A percentile compares a stretch with the other conserved stretches of the same genome.
phyloP scores from a whole-genome alignment of 1,139 yeast genomes.

The Geotrichum candidum region DNA sequence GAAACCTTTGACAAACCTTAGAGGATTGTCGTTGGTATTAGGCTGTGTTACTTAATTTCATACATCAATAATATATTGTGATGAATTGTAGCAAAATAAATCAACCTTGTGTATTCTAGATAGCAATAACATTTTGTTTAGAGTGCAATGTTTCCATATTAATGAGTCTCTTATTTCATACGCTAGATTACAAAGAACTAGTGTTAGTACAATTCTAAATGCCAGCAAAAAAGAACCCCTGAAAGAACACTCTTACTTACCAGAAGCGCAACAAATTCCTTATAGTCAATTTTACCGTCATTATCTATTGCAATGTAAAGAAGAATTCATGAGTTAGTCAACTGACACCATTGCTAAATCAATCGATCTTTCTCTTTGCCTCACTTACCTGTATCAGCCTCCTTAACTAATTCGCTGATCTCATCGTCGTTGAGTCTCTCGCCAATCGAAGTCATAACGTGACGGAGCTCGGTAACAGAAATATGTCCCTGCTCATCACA shows the following conservation, averaged over 20 bases:
- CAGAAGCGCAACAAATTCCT: constrained; percentile 68
- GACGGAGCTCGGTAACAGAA: constrained; percentile 91
- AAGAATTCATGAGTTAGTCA: not conserved
- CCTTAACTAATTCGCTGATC: constrained; percentile 92
- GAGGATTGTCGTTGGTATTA: no score
- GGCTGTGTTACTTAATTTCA: not conserved
- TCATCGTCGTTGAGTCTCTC: constrained; percentile 93
- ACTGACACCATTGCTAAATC: not conserved
- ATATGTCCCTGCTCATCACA: constrained; percentile 95
- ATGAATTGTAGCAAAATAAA: not conserved
- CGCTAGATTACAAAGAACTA: not conserved
- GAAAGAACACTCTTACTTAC: constrained; percentile 6
- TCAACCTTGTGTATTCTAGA: not conserved
- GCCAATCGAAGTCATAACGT: constrained; percentile 93
- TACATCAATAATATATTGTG: no score
- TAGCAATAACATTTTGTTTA: not conserved
- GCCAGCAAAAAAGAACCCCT: not conserved
- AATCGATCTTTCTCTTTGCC: not conserved
- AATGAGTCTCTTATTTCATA: not conserved
- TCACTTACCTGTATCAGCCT: constrained; percentile 69
- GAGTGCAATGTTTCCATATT: not conserved
- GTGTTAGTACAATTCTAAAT: not conserved
- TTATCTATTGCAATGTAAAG: not conserved
- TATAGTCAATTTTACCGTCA: constrained; percentile 93
- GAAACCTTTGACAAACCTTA: no score